Evolutionary conservation across 2,329 filamentous ascomycete species (phyloP), one percentile per base, ranked within the genome.

Genomic region (Daldinia sp.): DNA sequence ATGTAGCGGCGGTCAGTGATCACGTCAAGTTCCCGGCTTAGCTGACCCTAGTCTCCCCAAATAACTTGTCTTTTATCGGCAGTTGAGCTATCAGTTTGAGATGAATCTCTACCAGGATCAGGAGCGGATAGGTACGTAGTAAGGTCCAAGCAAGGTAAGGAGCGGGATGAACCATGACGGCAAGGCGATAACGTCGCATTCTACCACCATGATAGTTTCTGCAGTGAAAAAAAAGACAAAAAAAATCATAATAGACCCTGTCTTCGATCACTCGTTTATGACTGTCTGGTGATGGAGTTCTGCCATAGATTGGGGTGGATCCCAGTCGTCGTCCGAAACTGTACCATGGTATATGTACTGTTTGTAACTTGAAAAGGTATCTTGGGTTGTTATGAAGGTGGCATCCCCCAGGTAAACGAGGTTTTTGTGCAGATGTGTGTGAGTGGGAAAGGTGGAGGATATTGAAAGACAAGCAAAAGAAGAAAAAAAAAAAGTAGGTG

Each of bases 31-130:
- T 15, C 39, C 51, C 51, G 26, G 37, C 42, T 56, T 44, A 57
- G 65, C 54, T 60, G 57, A 58, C 37, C 51, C 60, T 42, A 23
- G 46, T 37, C 55, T 30, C 42, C 50, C 63, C 48, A 51, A 63
- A 55, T 60, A 59, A 35, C 20, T 30, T 44, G n/a, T 53, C 44
- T 69, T n/a, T 66, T 46, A 28, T 65, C 70, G 70, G 70, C 65
- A 72, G 68, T 72, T 72, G 70, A 59, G 55, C 65, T 61, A 68
- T 63, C 60, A 65, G 50, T 63, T 67, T 63, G 60, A 67, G 68
- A 70, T 65, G 18, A 65, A 58, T 60, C 37, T 65, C 33, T 58
- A 12, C 56, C 57, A 60, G 65, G 63, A 58, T 44, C 59, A 53
- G 58, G 67, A 63, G 30, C 60, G 68, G 65, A 66, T 60, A 56